Conservation (phyloP, 2,329 filamentous ascomycete genomes). For the Alternaria triticimaculans region DNA sequence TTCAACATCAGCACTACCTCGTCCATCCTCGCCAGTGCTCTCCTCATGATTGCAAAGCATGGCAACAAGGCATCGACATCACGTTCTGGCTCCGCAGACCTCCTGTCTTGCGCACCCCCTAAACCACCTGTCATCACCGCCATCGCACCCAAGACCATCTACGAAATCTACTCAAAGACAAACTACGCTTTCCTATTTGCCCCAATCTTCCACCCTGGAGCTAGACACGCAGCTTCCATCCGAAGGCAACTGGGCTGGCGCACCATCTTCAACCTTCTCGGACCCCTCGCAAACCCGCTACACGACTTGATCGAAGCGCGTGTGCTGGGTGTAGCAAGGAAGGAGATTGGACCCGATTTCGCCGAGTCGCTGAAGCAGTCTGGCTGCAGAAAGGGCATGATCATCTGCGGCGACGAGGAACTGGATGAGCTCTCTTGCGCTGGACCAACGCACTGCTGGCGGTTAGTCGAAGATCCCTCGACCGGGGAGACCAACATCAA, state of each 20-base stretch:
- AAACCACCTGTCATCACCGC: constrained; percentile 75
- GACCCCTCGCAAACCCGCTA: constrained; percentile 88
- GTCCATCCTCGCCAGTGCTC: constrained; percentile 86
- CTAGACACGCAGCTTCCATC: constrained; percentile 85
- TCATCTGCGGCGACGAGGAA: constrained; percentile 93
- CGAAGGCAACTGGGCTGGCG: constrained; percentile 89
- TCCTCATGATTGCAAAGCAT: constrained; percentile 90
- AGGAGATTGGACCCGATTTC: constrained; percentile 86
- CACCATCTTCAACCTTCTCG: constrained; percentile 97
- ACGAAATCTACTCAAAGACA: constrained; percentile 74
- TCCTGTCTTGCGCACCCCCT: constrained; percentile 78
- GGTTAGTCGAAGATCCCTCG: constrained; percentile 62
- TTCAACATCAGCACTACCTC: constrained; percentile 98
- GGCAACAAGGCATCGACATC: constrained; percentile 95
- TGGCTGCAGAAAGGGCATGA: constrained; percentile 81
- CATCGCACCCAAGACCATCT: constrained; percentile 74
- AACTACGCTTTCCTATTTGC: constrained; percentile 98
- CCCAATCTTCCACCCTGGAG: constrained; percentile 94
- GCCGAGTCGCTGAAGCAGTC: constrained; percentile 80
- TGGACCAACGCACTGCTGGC: constrained; percentile 88
- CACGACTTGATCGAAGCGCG: constrained; percentile 81
- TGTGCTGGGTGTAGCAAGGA: constrained; percentile 89
- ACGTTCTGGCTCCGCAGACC: constrained; percentile 92
- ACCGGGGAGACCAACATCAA: constrained; percentile 66
- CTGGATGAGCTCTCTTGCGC: constrained; percentile 95